Evolutionary conservation across 176 grass and related monocot species (phyloP), one percentile per base, ranked within the genome.

Genomic region (Ampelocalamus luodianensis): DNA sequence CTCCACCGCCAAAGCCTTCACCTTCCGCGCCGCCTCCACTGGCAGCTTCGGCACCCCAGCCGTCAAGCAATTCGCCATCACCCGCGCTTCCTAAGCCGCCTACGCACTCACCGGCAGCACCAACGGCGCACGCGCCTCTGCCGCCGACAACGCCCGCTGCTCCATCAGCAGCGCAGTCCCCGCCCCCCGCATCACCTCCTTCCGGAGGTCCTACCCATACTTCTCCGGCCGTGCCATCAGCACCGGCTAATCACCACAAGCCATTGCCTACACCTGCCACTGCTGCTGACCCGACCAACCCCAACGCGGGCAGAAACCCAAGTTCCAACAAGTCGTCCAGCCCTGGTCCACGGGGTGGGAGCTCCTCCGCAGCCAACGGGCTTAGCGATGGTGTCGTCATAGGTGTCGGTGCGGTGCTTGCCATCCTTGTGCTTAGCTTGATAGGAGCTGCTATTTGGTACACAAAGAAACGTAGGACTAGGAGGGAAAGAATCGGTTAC

Each of bases 351-450:
- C 50, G n/a, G 23, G 4, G 38, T 10, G 12, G 8, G 24, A 45
- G 29, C 61, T 29, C 78, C 44, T 32, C 81, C 5, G 0, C 7
- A 3, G 53, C 24, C 59, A 77, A 65, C 14, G 6, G 59, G 10
- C 22, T 71, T 24, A 39, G 49, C 12, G 17, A 22, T 3, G 72
- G 72, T 26, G 50, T 65, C 20, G 20, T 69, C 45, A 77, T 90
- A 38, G 74, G 79, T 40, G 84, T 98, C 16, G 87, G 78, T 0
- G 70, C 80, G 1, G 85, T 87, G 26, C 36, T 74, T 1, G 77
- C 73, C 16, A 27, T 93, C 82, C 76, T 92, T 26, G 37, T 92
- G 3, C 80, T 93, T 72, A 92, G 87, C 68, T 48, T 98, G 9
- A 32, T 93, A 32, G 89, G 76, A 26, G 18, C 77, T 14, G 82